Evolutionary conservation across 2,329 filamentous ascomycete species (phyloP).

Genomic region (Colletotrichum ledebouriae): DNA sequence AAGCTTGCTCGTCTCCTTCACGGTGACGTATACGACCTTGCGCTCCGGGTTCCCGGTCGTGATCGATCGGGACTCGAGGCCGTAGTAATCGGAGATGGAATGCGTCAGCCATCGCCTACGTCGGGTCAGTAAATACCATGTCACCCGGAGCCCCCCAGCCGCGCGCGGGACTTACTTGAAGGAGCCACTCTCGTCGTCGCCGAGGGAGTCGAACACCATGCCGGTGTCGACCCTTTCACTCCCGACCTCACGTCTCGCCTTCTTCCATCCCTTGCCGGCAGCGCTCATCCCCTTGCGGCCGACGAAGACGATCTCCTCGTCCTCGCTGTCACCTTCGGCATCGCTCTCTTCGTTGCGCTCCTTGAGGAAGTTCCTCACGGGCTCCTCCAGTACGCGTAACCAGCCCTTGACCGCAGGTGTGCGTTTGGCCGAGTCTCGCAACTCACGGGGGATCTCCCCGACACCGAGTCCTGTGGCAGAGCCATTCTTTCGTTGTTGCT

Average conservation of each 20-base stretch:
- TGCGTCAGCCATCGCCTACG: conserved; percentile 92
- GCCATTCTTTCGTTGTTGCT: conserved; percentile 58
- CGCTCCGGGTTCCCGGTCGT: conserved; percentile 78
- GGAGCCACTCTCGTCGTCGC: conserved; percentile 79
- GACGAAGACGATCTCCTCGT: conserved; percentile 94
- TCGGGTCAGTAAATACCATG: conserved; percentile 32
- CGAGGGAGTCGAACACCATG: conserved; percentile 84
- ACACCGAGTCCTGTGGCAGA: conserved; percentile 59
- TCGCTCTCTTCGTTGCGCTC: conserved; percentile 59
- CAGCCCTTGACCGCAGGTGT: conserved; percentile 82
- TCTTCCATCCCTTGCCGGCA: conserved; percentile 60
- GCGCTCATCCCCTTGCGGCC: conserved; percentile 75
- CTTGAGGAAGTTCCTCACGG: conserved; percentile 82
- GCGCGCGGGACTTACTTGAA: conserved; percentile 76
- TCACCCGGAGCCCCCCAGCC: too few species aligned
- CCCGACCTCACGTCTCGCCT: conserved; percentile 64
- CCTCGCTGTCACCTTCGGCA: conserved; percentile 60
- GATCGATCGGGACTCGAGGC: conserved; percentile 85
- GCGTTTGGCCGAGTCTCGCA: conserved; percentile 85
- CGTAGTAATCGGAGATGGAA: conserved; percentile 92
- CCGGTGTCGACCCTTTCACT: conserved; percentile 72
- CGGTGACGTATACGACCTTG: conserved; percentile 85
- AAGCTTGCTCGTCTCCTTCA: conserved; percentile 63
- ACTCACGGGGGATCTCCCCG: conserved; percentile 80
- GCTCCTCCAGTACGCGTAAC: conserved; percentile 86